Evolutionary conservation across 2,329 filamentous ascomycete genomes (phyloP).

Genomic region (Penicillium sp.): DNA sequence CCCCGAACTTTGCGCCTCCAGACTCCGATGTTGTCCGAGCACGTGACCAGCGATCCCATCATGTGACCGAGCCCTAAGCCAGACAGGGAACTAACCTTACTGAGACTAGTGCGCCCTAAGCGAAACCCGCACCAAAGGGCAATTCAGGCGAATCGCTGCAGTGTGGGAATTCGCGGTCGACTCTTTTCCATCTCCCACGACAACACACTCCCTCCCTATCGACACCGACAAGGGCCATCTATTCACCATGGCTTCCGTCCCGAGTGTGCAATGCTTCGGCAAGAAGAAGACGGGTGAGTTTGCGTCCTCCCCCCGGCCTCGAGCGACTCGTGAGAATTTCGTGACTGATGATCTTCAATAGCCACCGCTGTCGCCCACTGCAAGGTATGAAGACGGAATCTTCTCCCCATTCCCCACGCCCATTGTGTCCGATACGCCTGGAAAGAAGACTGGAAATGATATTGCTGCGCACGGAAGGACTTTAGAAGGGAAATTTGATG

Average conservation of each 20-base stretch:
- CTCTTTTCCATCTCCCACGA: constrained; percentile 36
- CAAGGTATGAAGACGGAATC: constrained; percentile 62
- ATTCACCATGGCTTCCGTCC: constrained; percentile 70
- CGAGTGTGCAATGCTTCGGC: constrained; percentile 97
- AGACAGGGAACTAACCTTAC: constrained; percentile 6
- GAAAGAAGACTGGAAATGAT: background rate
- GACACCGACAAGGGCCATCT: constrained; percentile 43
- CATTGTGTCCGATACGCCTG: constrained; percentile 11
- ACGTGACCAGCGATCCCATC: constrained; percentile 4
- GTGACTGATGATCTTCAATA: constrained; percentile 43
- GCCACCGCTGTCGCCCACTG: constrained; percentile 88
- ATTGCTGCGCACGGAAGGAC: background rate
- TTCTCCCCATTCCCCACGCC: constrained; percentile 11
- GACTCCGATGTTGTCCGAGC: constrained; percentile 6
- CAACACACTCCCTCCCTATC: constrained; percentile 41
- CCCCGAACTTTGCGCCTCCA: constrained; percentile 15
- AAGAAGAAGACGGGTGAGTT: constrained; percentile 78
- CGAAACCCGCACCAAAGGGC: constrained; percentile 43
- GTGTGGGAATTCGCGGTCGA: constrained; percentile 26
- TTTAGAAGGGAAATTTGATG: background rate
- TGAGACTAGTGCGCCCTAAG: constrained; percentile 34
- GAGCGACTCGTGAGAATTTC: constrained; percentile 17
- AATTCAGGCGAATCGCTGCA: constrained; percentile 30
- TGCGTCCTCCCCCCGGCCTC: constrained; percentile 1
- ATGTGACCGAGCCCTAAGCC: constrained; percentile 35